Evolutionary conservation across 768 basidiomycete genomes (phyloP), one percentile per base, ranked within the genome.

Genomic region (Auricularia sp.): DNA sequence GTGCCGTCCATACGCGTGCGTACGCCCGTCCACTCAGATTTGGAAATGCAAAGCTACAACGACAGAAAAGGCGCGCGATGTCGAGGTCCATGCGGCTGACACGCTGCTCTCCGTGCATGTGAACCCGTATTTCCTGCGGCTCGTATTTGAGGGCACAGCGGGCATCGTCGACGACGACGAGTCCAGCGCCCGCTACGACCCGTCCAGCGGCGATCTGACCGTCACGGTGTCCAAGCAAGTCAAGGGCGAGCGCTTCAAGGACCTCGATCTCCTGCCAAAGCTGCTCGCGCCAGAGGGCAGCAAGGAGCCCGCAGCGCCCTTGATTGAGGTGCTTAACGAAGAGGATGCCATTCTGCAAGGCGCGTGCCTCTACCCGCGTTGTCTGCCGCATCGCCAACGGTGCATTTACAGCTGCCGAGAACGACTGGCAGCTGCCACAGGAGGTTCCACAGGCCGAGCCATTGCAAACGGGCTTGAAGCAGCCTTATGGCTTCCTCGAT

Each of bases 61-160:
- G 36, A 62, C 58, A 66, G 72, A 70, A 24, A 82, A 93, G 91
- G 89, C 92, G 11, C 83, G 87, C 51, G 92, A 93, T 68, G 83
- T 86, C 37, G 92, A 93, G 73, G 86, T 92, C 62, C 80, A 88
- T 68, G 84, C 91, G 64, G 87, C 90, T 70, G 65, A 61, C 58
- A 83, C 83, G 63, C 83, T 83, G 34, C 74, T 88, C 61, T 85
- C 84, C 21, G 76, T 92, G 47, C 85, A 93, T 70, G 82, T 92
- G 72, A 90, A 89, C 65, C 92, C 92, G 1, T 94, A 93, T 72
- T 94, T 89, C 70, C 80, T 94, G 63, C 86, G 90, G 1, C 80
- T 94, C 67, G 85, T 86, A 70, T 92, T 94, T 73, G 82, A 88
- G 69, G 73, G 82, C 0, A 51, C 47, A 1, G 7, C 18, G 11